These are phyloP conservation scores for Fusarium nodosum DNA, from an alignment of 2,329 filamentous ascomycete species.

Conservation along the genomic window DNA sequence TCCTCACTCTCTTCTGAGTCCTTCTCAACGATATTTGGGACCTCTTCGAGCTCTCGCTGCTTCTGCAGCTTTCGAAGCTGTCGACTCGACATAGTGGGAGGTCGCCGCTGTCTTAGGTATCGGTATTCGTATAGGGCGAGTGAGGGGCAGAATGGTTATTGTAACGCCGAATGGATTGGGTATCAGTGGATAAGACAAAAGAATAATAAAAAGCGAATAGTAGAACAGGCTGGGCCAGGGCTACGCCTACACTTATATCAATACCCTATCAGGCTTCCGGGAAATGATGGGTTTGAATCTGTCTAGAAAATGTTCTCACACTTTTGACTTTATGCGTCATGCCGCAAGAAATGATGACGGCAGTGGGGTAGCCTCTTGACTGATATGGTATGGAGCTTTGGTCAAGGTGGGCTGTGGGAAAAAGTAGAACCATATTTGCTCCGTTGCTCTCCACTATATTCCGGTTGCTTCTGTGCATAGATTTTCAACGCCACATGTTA, in stretches of 20 bases:
- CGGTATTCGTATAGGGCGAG: slow-evolving; percentile 22
- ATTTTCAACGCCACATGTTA: background rate
- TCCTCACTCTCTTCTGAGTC: slow-evolving; percentile 52
- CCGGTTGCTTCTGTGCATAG: background rate
- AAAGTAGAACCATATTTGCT: slow-evolving; percentile 6
- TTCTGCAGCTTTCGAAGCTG: slow-evolving; percentile 67
- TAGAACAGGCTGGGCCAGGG: too few species aligned
- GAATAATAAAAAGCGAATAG: background rate
- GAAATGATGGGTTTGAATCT: background rate
- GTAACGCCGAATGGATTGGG: background rate
- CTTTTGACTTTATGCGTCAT: slow-evolving; percentile 39
- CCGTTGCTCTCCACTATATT: background rate
- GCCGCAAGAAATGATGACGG: slow-evolving; percentile 44
- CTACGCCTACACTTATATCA: background rate
- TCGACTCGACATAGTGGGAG: slow-evolving; percentile 63
- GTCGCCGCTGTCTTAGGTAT: background rate
- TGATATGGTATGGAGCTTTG: slow-evolving; percentile 3
- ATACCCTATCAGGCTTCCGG: background rate
- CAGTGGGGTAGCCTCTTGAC: slow-evolving; percentile 34
- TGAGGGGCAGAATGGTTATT: slow-evolving; percentile 21
- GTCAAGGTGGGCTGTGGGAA: slow-evolving; percentile 14
- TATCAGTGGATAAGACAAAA: background rate
- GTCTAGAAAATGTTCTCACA: background rate
- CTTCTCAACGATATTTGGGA: slow-evolving; percentile 26
- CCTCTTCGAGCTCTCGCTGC: slow-evolving; percentile 61